phyloP scores from a whole-genome alignment of 2,329 filamentous ascomycete genomes.

The Metarhizium album region DNA sequence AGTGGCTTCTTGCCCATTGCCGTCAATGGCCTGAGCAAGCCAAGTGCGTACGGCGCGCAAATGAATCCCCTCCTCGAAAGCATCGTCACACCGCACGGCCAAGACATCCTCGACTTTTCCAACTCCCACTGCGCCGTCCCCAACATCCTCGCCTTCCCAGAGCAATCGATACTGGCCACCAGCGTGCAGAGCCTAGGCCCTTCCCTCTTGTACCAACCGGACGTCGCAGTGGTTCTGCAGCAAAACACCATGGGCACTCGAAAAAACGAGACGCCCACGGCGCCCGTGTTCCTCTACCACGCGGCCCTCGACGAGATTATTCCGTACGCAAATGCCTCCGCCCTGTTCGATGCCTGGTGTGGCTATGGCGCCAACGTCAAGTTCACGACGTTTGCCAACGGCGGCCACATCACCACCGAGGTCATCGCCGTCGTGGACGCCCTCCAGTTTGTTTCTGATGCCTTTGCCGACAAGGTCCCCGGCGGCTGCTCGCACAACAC shows the following conservation, averaged over 20 bases:
- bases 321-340: neutral
- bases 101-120: neutral
- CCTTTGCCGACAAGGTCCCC: neutral
- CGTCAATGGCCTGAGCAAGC: neutral
- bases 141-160: neutral
- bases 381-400: neutral
- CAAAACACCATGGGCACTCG: neutral
- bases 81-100: neutral
- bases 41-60: neutral
- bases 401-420: neutral
- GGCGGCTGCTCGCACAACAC: neutral
- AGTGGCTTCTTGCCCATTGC: neutral
- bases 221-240: neutral
- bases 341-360: neutral
- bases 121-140: neutral
- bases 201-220: neutral
- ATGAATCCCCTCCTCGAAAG: neutral
- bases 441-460: neutral
- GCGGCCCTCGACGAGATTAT: neutral
- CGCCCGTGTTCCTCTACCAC: neutral
- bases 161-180: neutral
- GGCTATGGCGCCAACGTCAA: neutral
- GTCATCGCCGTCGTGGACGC: neutral
- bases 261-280: neutral
- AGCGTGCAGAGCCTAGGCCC: neutral